Evolutionary conservation across 225 moss, liverwort and hornwort species (phyloP), one percentile per base, ranked within the genome.

Genomic region (Pseudoscleropodium purum): DNA sequence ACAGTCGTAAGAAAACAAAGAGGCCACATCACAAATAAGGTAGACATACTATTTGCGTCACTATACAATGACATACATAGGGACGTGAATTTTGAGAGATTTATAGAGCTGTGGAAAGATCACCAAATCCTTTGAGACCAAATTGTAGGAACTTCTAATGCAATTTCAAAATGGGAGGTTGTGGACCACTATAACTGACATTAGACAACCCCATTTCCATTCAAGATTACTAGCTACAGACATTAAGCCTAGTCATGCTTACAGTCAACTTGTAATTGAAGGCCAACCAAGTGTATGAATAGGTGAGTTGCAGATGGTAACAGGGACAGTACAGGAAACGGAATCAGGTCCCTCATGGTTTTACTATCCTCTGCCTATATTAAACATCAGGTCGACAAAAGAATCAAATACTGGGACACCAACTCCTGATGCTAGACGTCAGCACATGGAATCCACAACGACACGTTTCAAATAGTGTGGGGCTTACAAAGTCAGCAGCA

Each of bases 401-500:
- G 11, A 82, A 60, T 19, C 57, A 31, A 75, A 51, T 64, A 20
- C 43, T 37, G 41, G 16, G 56, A 73, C 63, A 47, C 36, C 62
- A 88, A 34, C 68, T 86, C 64, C 66, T 30, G 60, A 87, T 30
- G 51, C 41, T 41, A 63, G 27, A 49, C 39, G 75, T 83, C 59
- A 30, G 66, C 78, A 61, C 76, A 78, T 74, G 84, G 37, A 80
- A 18, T 57, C 57, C n/a, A 81, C 27, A 60, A 68, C 39, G 56
- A 87, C 6, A 69, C 45, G 11, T 52, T 52, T 36, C 15, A 63
- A 79, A 34, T 51, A 30, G 34, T 36, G 73, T 37, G 45, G 18
- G 59, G 15, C 85, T 90, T 94, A 98, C 98, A 84, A 89, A 88
- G 90, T 98, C 96, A 52, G 96, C 98, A 90, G 96, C 98, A 85